Conservation (phyloP, 108 stramenopile genomes). For the Cyclotella sp. region DNA sequence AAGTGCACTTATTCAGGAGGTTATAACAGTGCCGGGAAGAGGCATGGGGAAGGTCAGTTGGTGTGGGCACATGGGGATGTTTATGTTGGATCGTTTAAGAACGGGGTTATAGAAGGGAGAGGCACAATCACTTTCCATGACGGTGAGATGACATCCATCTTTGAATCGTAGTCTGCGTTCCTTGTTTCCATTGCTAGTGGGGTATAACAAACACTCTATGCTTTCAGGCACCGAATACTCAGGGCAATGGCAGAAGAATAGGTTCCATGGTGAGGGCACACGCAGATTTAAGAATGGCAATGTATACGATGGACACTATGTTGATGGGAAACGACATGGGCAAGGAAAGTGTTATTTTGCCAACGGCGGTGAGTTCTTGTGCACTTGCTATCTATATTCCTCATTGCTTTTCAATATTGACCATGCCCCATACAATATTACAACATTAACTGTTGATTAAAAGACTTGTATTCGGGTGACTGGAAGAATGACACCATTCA, state of each 20-base stretch:
- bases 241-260: conserved; percentile 66
- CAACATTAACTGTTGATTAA: neutral
- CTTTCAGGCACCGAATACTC: conserved; percentile 61
- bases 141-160: conserved; percentile 29
- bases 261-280: conserved; percentile 64
- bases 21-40: conserved; percentile 55
- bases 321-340: conserved; percentile 59
- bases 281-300: conserved; percentile 69
- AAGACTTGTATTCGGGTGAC: conserved; percentile 59
- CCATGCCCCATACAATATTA: neutral
- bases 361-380: conserved; percentile 46
- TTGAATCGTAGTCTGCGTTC: no score
- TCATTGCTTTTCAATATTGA: neutral
- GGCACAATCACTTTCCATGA: conserved; percentile 62
- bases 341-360: conserved; percentile 64
- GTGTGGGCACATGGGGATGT: conserved; percentile 67
- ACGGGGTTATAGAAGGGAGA: conserved; percentile 62
- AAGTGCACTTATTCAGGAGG: conserved; percentile 55
- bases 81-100: conserved; percentile 63
- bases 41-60: conserved; percentile 64
- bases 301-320: conserved; percentile 59
- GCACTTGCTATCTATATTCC: neutral
- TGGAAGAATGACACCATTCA: conserved; percentile 61
- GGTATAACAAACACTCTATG: neutral
- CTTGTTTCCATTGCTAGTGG: no score